Conservation (phyloP, 2,329 filamentous ascomycete species). For the Capronia americana region DNA sequence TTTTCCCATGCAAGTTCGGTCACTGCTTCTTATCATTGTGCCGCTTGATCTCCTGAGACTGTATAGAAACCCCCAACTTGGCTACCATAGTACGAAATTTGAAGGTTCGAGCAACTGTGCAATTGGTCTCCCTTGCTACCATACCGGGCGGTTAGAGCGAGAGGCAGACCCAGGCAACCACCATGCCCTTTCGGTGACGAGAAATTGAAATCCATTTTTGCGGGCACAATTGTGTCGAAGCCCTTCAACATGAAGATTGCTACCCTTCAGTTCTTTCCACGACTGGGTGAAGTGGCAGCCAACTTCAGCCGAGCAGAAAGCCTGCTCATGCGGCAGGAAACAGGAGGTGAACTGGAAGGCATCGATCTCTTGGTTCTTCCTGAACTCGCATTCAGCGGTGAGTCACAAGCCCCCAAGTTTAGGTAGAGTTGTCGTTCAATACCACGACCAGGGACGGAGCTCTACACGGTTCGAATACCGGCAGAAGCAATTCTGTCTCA, state of each 20-base stretch:
- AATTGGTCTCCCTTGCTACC: background rate
- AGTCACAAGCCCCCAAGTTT: conserved; percentile 27
- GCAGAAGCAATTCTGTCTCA: background rate
- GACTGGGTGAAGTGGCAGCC: conserved; percentile 51
- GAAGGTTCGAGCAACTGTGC: background rate
- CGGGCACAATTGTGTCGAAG: background rate
- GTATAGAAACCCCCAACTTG: background rate
- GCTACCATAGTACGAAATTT: background rate
- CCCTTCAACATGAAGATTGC: conserved; percentile 52
- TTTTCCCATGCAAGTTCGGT: background rate
- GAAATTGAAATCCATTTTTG: background rate
- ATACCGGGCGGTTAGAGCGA: background rate
- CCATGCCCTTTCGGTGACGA: background rate
- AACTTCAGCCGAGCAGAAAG: conserved; percentile 54
- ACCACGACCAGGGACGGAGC: background rate
- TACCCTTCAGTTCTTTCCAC: conserved; percentile 54
- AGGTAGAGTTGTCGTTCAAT: background rate
- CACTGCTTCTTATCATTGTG: background rate
- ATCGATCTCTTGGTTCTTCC: conserved; percentile 67
- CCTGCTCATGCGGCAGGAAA: conserved; percentile 48
- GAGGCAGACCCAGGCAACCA: background rate
- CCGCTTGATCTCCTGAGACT: background rate
- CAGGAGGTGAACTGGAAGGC: conserved; percentile 36
- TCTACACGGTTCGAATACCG: background rate
- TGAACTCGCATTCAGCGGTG: conserved; percentile 67